Base-by-base conservation (phyloP, 2,329 filamentous ascomycete species). In the Pestalotiopsis sp. region DNA sequence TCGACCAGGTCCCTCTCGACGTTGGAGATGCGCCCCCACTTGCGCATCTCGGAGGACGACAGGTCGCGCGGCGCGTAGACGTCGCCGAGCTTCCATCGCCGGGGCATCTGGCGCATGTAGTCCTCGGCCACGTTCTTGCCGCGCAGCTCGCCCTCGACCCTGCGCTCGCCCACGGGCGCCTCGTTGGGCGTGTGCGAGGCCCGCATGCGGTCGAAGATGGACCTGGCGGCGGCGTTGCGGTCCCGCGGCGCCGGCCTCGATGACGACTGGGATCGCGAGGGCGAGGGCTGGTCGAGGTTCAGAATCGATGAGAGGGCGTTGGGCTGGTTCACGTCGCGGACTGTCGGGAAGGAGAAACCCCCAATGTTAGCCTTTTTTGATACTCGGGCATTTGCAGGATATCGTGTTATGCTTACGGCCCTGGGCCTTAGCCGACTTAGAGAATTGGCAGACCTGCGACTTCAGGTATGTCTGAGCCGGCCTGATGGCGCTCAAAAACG, bases 21-120 rank as follows among this genome's bases (percentile, higher is more conserved):
- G 72, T 80, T 81, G 68, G 83, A 80, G 72, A 82, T 82, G 78
- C 82, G 85, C 80, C 87, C 90, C 92, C 92, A 97, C 85, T 97
- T 97, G 77, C 83, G 82, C 89, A 93, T 91, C 87, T 98, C 95
- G 45, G 84, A 83, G 27, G 90, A 86, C 67, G 89, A 92, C 78
- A 99, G 80, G 81, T 99, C 96, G 78, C 95, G 93, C 41, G 96
- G 96, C 69, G 94, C 88, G 82, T 98, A 98, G 66, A 98, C 87
- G 78, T 98, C 95, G 74, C 96, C 96, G 0, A 83, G 75, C 75
- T 86, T 85, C 91, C 92, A 98, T 56, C 87, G 85, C 62, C 95
- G 90, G 45, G 88, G 86, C 80, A 91, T 86, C 80, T 93, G 90
- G 71, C 81, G 84, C 74, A 89, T 81, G 78, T 89, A 89, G 71